phyloP scores from a whole-genome alignment of 2,329 filamentous ascomycete genomes.

The Neonectria neomacrospora region DNA sequence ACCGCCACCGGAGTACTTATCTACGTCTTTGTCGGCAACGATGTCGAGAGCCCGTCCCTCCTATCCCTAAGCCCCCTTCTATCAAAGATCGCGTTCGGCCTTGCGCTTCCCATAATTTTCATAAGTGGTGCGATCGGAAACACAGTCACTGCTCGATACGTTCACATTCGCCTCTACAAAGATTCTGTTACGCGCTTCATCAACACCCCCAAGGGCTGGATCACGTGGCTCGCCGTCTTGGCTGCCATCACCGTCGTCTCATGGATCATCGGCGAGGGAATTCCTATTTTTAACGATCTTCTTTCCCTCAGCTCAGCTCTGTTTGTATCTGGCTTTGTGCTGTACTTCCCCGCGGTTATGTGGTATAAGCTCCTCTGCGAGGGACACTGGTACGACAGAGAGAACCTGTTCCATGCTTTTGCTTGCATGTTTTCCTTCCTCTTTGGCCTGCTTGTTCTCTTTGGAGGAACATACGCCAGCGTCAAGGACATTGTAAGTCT shows the following conservation, averaged over 20 bases:
- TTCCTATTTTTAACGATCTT: conserved; percentile 57
- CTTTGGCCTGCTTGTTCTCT: conserved; percentile 23
- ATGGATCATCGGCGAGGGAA: conserved; percentile 76
- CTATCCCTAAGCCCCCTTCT: conserved; percentile 66
- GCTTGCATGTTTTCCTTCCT: conserved; percentile 14
- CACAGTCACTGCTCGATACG: conserved; percentile 51
- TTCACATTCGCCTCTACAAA: conserved; percentile 51
- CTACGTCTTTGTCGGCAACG: conserved; percentile 71
- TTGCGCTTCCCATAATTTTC: conserved; percentile 63
- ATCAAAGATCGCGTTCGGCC: conserved; percentile 71
- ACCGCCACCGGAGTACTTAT: conserved; percentile 71
- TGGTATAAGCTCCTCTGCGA: conserved; percentile 51
- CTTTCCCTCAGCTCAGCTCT: conserved; percentile 57
- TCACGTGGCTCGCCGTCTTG: conserved; percentile 67
- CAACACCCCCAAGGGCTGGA: conserved; percentile 54
- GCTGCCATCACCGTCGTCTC: conserved; percentile 67
- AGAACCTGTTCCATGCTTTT: conserved; percentile 14
- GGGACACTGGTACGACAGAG: conserved; percentile 28
- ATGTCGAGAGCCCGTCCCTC: conserved; percentile 71
- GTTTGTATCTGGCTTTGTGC: conserved; percentile 56
- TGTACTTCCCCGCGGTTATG: conserved; percentile 52
- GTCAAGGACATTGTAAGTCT: conserved; percentile 24
- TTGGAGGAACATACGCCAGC: conserved; percentile 26
- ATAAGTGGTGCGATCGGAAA: conserved; percentile 68
- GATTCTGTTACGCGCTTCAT: conserved; percentile 51